A percentile compares a stretch with the other conserved stretches of the same genome.
Evolutionary conservation across 2,329 filamentous ascomycete species (phyloP).

Genomic region (Monascus ruber): DNA sequence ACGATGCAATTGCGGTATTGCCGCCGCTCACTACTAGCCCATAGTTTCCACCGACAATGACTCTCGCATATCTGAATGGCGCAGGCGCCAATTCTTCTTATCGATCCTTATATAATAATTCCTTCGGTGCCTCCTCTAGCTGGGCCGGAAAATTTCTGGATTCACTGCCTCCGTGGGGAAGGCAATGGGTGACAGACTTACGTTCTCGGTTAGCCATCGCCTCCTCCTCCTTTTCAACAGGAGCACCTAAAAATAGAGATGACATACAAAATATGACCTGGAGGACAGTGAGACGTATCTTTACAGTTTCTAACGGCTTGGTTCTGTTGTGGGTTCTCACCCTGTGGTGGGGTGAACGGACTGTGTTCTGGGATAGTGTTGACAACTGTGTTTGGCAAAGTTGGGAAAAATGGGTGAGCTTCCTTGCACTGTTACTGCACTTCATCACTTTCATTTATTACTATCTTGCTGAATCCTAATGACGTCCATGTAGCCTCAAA

Average conservation of each 20-base stretch:
- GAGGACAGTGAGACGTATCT: constrained; percentile 8
- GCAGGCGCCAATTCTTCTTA: constrained; percentile 13
- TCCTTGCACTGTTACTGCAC: background rate
- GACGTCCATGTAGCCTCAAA: constrained; percentile 49
- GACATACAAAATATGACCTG: constrained; percentile 8
- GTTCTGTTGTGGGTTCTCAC: constrained; percentile 64
- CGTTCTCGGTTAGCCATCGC: constrained; percentile 1
- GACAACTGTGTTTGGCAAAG: constrained; percentile 65
- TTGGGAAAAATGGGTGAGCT: constrained; percentile 84
- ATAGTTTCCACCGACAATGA: constrained; percentile 15
- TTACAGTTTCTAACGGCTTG: constrained; percentile 51
- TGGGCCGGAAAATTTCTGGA: constrained; percentile 7
- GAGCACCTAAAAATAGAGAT: constrained; percentile 4
- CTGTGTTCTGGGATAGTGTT: constrained; percentile 60
- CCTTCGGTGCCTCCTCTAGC: constrained; percentile 4
- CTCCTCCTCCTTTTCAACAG: constrained; percentile 2
- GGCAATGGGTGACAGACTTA: constrained; percentile 12
- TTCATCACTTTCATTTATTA: background rate
- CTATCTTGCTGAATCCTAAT: constrained; percentile 1
- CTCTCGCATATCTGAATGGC: constrained; percentile 21
- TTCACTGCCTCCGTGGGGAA: constrained; percentile 9
- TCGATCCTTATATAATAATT: constrained; percentile 11
- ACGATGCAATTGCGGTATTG: background rate
- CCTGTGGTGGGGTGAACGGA: constrained; percentile 76
- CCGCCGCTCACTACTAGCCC: constrained; percentile 6